phyloP scores from a whole-genome alignment of 257 asterid species.

The Fraxinus pennsylvanica region DNA sequence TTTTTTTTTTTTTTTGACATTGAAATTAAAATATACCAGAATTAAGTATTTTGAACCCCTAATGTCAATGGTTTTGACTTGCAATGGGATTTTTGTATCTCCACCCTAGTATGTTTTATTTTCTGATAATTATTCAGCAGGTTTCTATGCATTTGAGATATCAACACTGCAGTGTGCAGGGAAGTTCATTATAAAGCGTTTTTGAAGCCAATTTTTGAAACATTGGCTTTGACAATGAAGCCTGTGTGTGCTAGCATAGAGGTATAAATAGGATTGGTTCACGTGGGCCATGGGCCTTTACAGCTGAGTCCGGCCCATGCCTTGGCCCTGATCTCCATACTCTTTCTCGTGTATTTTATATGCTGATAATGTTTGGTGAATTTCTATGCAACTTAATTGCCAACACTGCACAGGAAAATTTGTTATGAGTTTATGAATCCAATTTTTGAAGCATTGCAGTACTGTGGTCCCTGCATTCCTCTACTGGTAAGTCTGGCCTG shows the following conservation, averaged over 20 bases:
- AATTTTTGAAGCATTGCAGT: too few species aligned
- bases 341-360: not conserved
- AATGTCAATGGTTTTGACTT: slow-evolving; percentile 4
- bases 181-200: not conserved
- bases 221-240: not conserved
- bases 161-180: not conserved
- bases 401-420: not conserved
- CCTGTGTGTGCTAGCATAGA: not conserved
- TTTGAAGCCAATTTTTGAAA: not conserved
- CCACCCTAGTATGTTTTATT: not conserved
- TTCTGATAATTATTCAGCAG: not conserved
- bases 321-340: not conserved
- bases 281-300: not conserved
- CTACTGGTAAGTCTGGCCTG: not conserved
- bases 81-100: slow-evolving; percentile 4
- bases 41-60: slow-evolving; percentile 14
- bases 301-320: not conserved
- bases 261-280: not conserved
- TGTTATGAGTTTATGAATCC: not conserved
- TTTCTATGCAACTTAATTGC: not conserved
- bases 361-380: not conserved
- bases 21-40: slow-evolving; percentile 14
- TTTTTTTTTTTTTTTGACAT: not conserved
- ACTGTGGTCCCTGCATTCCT: too few species aligned
- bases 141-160: not conserved